Evolutionary conservation across 306 rosid genomes (phyloP), one percentile per base, ranked within the genome.

Genomic region (Carpinus viminea): DNA sequence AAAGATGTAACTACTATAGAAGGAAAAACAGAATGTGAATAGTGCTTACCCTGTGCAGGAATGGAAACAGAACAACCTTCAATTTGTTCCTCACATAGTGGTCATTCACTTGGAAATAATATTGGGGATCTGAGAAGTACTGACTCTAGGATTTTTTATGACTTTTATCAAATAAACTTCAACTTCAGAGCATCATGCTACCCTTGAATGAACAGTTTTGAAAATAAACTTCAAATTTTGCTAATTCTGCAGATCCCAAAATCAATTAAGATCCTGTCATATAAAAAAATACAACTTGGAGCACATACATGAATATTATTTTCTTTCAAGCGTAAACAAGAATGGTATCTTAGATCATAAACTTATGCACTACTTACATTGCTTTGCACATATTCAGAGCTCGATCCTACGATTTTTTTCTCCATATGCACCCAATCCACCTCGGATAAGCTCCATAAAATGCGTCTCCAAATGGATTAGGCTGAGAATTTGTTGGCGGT

Each of bases 381-480:
- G 96, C 99, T 93, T 87, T 95, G 99, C 76, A 95, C 98, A 84
- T 95, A 95, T 82, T 95, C 99, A 47, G 97, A 93, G 83, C 99
- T 86, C 0, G 99, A 95, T 72, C 99, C 99, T 45, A 95, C 84
- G 50, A 93, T 92, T 62, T 85, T 95, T 95, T 78, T 92, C 99
- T 20, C 99, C 99, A 81, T 95, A 95, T 21, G 99, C 98, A 84
- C 97, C 98, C 84, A 91, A 81, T 64, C 98, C 98, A 78, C 97
- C 97, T 68, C 93, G 89, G 77, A 95, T 95, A 60, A 95, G 94
- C 89, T 60, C 93, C 98, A 81, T 92, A 90, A 80, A 95, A 95
- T 26, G 98, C 86, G 85, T 79, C 91, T 70, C 97, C 98, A 73
- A 91, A 95, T 26, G 98, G 99, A 79, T 83, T 93, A 52, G 98